Base-by-base conservation (phyloP, 2,329 filamentous ascomycete genomes). In the Calcarisporium arbuscula region DNA sequence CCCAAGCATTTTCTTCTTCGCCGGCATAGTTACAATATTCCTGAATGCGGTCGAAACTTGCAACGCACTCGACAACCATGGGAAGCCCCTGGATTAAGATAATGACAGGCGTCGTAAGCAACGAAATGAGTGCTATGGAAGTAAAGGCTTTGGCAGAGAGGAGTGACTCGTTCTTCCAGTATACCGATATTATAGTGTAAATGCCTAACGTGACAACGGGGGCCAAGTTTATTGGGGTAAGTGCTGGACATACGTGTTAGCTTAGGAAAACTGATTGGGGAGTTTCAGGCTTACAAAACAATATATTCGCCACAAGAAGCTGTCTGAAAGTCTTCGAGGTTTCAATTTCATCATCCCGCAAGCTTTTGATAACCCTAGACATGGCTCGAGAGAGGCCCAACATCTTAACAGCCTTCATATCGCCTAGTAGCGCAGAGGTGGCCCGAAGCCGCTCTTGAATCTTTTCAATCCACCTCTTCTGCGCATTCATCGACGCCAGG, bases 401-500 rank as follows among this genome's bases (percentile, higher is more conserved):
- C 47, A 61, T 57, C 30, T 61, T 61, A 18, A 63, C 42, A 17
- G 48, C 49, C 32, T 60, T 62, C 44, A 63, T 57, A 6, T 51
- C 49, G 5, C 41, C 35, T 2, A 63, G 49, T 25, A 56, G 47
- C 3, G 44, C 43, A 0, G 52, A 46, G 7, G 54, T 58, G 19
- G 49, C 41, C 4, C 47, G 40, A 19, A 62, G 46, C 18, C 60
- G 52, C 11, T 43, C 42, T 30, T 62, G 48, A 8, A 53, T 49
- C 10, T 49, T 50, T 20, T 42, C 34, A 4, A 52, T 48, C 58
- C 58, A 62, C 4, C 36, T 25, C 8, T 33, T 3, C 61, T 60
- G 2, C 51, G 70, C 31, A 53, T 61, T n/a, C 54, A 64, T 42
- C 56, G 67, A 45, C 61, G 59, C 39, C 53, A 49, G 27, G 57